Conservation (phyloP, 2,329 filamentous ascomycete species). For the Albophoma yamanashiensis region DNA sequence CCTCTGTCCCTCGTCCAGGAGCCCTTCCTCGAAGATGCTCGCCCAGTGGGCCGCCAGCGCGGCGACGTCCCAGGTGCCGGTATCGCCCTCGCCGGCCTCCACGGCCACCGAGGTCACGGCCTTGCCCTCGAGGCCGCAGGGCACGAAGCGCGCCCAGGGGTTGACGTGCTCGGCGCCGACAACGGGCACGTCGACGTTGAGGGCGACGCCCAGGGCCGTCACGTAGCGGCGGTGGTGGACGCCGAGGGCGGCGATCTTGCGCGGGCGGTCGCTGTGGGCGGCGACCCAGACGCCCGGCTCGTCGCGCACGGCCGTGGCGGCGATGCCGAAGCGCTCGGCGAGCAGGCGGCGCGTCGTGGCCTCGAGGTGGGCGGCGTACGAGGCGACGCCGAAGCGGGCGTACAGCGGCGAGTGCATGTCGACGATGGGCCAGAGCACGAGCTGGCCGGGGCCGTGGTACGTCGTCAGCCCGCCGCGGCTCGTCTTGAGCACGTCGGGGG, state of each 20-base stretch:
- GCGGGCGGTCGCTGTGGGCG: slow-evolving; percentile 16
- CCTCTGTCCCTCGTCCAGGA: slow-evolving; percentile 11
- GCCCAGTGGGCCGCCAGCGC: slow-evolving; percentile 21
- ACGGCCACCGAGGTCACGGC: slow-evolving; percentile 62
- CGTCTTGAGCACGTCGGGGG: slow-evolving; percentile 56
- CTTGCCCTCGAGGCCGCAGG: slow-evolving; percentile 77
- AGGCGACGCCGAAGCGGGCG: slow-evolving; percentile 53
- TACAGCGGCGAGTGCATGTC: slow-evolving; percentile 56
- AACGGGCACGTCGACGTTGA: slow-evolving; percentile 61
- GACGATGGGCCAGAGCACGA: slow-evolving; percentile 87
- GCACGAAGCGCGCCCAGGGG: slow-evolving; percentile 64
- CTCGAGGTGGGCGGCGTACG: slow-evolving; percentile 73
- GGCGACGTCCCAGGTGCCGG: slow-evolving; percentile 14
- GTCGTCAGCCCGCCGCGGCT: slow-evolving; percentile 85
- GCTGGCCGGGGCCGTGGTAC: slow-evolving; percentile 88
- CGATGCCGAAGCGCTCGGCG: slow-evolving; percentile 42
- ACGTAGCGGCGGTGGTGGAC: slow-evolving; percentile 84
- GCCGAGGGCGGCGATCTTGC: slow-evolving; percentile 83
- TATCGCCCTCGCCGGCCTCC: slow-evolving; percentile 26
- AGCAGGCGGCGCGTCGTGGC: slow-evolving; percentile 61
- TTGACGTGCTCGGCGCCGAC: slow-evolving; percentile 26
- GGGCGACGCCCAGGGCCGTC: slow-evolving; percentile 71
- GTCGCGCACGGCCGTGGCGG: slow-evolving; percentile 48
- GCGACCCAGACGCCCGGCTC: slow-evolving; percentile 79
- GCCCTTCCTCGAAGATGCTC: slow-evolving; percentile 20